These are phyloP conservation scores for Cymodocea nodosa DNA, from an alignment of 116 monocot genomes.

Conservation along the genomic window DNA sequence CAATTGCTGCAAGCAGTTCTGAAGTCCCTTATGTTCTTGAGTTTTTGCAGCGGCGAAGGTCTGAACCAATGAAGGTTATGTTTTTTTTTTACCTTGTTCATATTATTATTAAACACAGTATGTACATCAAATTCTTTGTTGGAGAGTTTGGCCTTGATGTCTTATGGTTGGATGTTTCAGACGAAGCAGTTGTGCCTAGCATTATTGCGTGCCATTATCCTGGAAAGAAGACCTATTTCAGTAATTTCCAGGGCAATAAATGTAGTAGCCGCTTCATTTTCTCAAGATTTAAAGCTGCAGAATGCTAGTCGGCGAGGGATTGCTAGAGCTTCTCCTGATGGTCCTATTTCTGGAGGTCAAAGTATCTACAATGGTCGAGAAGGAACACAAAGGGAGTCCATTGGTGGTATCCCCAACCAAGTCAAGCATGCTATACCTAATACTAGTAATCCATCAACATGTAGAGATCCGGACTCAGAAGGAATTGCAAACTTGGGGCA, in stretches of 20 bases:
- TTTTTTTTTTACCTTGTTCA: neutral
- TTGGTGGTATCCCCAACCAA: conserved; percentile 5
- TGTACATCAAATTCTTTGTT: neutral
- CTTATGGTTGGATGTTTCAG: conserved; percentile 23
- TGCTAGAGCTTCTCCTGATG: conserved; percentile 2
- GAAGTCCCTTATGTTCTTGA: conserved; percentile 69
- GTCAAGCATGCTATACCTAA: conserved; percentile 12
- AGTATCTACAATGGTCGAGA: neutral
- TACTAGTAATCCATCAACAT: neutral
- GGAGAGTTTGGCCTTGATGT: neutral
- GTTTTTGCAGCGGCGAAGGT: conserved; percentile 79
- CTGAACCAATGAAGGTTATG: conserved; percentile 53
- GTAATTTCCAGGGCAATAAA: conserved; percentile 58
- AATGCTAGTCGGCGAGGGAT: conserved; percentile 20
- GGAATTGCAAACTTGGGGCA: conserved; percentile 16
- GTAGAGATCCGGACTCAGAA: conserved; percentile 29
- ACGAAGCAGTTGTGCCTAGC: conserved; percentile 57
- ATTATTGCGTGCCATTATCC: conserved; percentile 58
- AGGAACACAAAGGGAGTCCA: conserved; percentile 10
- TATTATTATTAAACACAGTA: neutral
- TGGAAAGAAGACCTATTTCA: conserved; percentile 74
- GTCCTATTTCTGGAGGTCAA: conserved; percentile 4
- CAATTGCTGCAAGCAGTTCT: conserved; percentile 90
- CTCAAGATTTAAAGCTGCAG: conserved; percentile 41
- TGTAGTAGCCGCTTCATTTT: conserved; percentile 64